Conservation (phyloP, 148 eudicot species). For the Fagopyrum esculentum region DNA sequence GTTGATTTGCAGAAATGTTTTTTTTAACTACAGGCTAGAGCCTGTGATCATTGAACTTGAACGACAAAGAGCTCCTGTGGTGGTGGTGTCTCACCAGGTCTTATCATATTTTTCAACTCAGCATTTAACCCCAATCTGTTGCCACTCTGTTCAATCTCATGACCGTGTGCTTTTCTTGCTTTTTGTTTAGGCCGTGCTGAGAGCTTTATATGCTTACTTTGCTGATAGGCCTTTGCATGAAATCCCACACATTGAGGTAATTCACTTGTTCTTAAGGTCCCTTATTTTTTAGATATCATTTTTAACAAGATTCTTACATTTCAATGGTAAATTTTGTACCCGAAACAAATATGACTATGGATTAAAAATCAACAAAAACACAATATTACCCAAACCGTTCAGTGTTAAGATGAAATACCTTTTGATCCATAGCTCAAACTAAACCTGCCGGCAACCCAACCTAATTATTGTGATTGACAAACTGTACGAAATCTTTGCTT, state of each 20-base stretch:
- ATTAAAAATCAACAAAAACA: neutral
- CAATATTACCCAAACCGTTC: neutral
- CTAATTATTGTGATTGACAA: neutral
- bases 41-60: slow-evolving; percentile 98
- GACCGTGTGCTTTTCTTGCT: neutral
- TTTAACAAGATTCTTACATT: neutral
- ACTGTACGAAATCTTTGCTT: neutral
- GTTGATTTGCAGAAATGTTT: neutral
- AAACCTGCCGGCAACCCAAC: neutral
- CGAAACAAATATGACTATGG: neutral
- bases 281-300: neutral
- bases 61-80: slow-evolving; percentile 98
- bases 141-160: neutral
- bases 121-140: neutral
- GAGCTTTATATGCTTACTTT: slow-evolving; percentile 96
- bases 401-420: neutral
- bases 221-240: slow-evolving; percentile 95
- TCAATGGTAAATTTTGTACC: neutral
- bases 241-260: slow-evolving; percentile 96
- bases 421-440: neutral
- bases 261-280: neutral
- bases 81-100: slow-evolving; percentile 96
- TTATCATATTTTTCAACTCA: slow-evolving; percentile 9
- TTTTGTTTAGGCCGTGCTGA: slow-evolving; percentile 55
- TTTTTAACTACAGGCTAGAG: slow-evolving; percentile 57